Percentiles rank a stretch among this genome's conserved stretches.
Evolutionary conservation across 2,329 filamentous ascomycete genomes (phyloP).

Genomic region (Emmonsia crescens): DNA sequence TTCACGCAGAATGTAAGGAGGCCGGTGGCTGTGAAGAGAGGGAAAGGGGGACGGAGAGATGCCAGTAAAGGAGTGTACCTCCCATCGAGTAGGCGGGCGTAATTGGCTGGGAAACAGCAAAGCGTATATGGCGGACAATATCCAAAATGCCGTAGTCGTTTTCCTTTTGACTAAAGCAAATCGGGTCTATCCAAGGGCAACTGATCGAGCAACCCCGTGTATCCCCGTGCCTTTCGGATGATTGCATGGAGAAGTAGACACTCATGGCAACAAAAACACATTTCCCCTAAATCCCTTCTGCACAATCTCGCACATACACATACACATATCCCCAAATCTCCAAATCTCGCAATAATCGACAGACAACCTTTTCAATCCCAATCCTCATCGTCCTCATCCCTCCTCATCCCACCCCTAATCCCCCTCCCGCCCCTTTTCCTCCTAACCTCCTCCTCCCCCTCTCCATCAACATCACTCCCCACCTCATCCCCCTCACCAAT

Average conservation of each 20-base stretch:
- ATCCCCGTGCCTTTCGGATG: background rate
- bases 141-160: background rate
- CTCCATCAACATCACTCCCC: conserved; percentile 17
- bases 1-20: background rate
- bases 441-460: conserved; percentile 17
- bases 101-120: background rate
- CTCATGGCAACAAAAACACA: background rate
- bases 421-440: conserved; percentile 11
- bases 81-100: background rate
- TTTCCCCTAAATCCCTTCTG: background rate
- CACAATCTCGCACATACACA: background rate
- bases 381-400: conserved; percentile 33
- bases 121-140: background rate
- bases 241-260: background rate
- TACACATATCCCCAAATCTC: background rate
- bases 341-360: background rate
- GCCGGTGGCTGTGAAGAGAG: background rate
- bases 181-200: background rate
- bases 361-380: conserved; percentile 32
- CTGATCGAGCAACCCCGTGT: background rate
- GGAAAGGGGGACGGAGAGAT: background rate
- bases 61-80: background rate
- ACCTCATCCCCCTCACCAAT: conserved; percentile 19
- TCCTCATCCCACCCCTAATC: conserved; percentile 14
- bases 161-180: background rate